Base-by-base conservation (phyloP, 441 rosid genomes). In the Adansonia grandidieri region DNA sequence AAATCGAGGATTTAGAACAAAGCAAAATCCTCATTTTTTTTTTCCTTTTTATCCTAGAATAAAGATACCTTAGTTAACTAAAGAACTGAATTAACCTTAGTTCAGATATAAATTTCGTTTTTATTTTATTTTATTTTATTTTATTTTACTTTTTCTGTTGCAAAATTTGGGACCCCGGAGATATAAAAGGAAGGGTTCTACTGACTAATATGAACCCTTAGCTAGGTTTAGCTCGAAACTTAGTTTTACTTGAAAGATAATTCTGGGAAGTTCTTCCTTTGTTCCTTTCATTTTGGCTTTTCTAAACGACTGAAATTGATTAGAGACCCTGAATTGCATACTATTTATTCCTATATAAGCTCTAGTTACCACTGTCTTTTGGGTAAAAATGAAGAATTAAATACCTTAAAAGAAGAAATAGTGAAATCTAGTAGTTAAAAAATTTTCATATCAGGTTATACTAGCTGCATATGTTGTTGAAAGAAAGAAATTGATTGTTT, bases 141-240 rank as follows among this genome's bases (percentile, higher is more conserved):
- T 44, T 44, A 1, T 44, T 6, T 44, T 60, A 9, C 64, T 15
- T 2, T 37, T 65, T 24, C 9, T 28, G 15, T 28, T 61, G 70
- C 47, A 15, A 22, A 65, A 37, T n/a, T 40, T 65, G 70, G 45
- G 5, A 37, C 70, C 48, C 70, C 48, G 42, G 20, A 65, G 48
- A 65, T 37, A 40, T 64, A 37, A 32, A 32, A 64, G 73, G 73
- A 47, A 70, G 24, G 42, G 44, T 48, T 70, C 24, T 19, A 48
- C 5, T 48, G 73, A 69, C 19, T 69, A 40, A 6, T 69, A 58
- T 22, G 22, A 70, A 70, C 22, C 60, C 10, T 48, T 50, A 69
- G 51, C 7, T 50, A 50, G 44, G 6, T 50, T 70, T 48, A 48
- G 70, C 70, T 65, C 14, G 51, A 70, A 70, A 48, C 10, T 13